Conservation (phyloP, 352 stramenopile genomes). For the Globisporangium solare region DNA sequence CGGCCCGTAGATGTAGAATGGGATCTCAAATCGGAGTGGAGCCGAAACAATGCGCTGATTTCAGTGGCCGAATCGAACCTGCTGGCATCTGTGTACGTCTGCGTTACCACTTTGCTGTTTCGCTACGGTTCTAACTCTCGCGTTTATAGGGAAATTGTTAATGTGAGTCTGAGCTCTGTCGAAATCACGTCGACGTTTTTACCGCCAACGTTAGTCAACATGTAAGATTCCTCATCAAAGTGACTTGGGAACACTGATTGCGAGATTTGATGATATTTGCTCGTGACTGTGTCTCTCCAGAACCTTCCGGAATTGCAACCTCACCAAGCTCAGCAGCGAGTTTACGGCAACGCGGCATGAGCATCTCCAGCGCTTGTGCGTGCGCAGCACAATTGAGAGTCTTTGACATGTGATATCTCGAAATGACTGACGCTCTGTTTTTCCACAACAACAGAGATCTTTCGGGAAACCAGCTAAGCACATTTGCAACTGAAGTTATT, state of each 20-base stretch:
- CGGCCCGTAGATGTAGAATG: slow-evolving; percentile 4
- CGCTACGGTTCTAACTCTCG: neutral
- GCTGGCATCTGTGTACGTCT: slow-evolving; percentile 2
- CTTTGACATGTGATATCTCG: neutral
- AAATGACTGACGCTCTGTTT: neutral
- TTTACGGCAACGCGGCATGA: neutral
- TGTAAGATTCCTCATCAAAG: neutral
- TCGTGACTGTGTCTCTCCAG: neutral
- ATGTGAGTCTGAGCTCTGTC: slow-evolving; percentile 3
- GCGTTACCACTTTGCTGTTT: neutral
- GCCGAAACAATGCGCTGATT: neutral
- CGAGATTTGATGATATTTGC: too few species aligned
- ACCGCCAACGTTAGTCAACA: neutral
- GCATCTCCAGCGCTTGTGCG: neutral
- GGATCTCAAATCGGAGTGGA: slow-evolving; percentile 2
- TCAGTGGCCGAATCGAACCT: neutral
- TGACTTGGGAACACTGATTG: too few species aligned
- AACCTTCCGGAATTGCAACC: slow-evolving; percentile 1
- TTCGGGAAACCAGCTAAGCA: slow-evolving; percentile 1
- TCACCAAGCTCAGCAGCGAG: neutral
- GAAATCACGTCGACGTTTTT: slow-evolving; percentile 3
- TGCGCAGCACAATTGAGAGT: neutral
- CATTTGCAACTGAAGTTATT: neutral
- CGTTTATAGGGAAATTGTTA: slow-evolving; percentile 1
- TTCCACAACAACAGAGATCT: neutral